Conservation (phyloP, 1,139 yeast species). For the Pneumocystis jirovecii region DNA sequence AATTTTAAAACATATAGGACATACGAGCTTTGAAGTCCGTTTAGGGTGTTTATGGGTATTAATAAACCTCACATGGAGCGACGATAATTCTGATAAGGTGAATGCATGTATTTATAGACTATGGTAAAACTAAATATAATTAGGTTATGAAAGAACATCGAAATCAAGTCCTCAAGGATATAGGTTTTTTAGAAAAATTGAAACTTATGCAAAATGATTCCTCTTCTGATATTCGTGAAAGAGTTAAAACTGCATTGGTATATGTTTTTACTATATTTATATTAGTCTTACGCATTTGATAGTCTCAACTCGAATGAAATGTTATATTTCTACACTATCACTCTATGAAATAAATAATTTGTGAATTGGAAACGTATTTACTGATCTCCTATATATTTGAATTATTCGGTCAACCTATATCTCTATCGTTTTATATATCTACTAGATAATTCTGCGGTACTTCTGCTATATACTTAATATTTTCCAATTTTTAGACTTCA, state of each 20-base stretch:
- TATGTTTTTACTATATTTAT: not conserved
- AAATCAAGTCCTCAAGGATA: conserved; percentile 21
- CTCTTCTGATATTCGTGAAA: conserved; percentile 34
- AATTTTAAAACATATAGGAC: conserved; percentile 24
- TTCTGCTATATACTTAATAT: not conserved
- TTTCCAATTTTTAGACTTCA: too few relatives aligned
- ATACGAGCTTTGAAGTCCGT: conserved; percentile 31
- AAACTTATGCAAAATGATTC: conserved; percentile 24
- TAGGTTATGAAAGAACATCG: conserved; percentile 5
- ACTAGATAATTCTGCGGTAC: not conserved
- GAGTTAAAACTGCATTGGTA: conserved; percentile 32
- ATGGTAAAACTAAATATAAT: not conserved
- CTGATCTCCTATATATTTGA: not conserved
- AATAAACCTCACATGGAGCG: conserved; percentile 42
- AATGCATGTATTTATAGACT: not conserved
- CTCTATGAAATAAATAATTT: not conserved
- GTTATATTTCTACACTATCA: not conserved
- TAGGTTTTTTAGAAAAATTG: conserved; percentile 30
- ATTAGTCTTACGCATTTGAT: not conserved
- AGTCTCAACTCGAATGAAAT: not conserved
- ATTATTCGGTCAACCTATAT: not conserved
- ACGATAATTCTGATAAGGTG: conserved; percentile 20
- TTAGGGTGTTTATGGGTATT: conserved; percentile 45
- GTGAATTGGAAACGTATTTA: not conserved
- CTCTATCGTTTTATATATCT: not conserved